Evolutionary conservation across 1,284 basidiomycete genomes (phyloP), one percentile per base, ranked within the genome.

Genomic region (Xerocomus nothofagi): DNA sequence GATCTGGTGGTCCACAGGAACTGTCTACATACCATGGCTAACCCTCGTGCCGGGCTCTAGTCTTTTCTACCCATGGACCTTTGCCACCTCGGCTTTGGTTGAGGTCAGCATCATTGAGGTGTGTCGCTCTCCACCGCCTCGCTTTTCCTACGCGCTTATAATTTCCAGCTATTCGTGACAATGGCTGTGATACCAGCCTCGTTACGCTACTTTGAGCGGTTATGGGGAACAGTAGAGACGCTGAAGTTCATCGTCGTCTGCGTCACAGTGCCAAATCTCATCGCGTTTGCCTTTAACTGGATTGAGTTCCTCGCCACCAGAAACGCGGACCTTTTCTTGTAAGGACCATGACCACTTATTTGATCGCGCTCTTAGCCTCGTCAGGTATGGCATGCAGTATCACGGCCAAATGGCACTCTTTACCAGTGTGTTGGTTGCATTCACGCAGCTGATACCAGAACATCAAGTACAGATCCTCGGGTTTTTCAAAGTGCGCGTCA

Each of bases 371-470:
- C 57, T 54, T 30, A 55, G 40, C 34, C 41, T 57, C 33, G 31
- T 50, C 46, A 95, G 93, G 32, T 93, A 90, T 68, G 91, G 86
- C 23, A 85, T 91, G 74, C 80, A 84, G 41, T 98, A 95, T 68
- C 92, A 93, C 63, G 96, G 96, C 23, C 84, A 95, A 68, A 91
- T 91, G 77, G 90, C 92, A 3, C 74, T 99, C n/a, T 92, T 97
- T 63, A 86, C 86, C 41, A 91, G 84, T 4, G 80, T 96, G 57
- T 78, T 99, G 32, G 96, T 99, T 47, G 96, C 94, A 10, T 97
- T 98, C 71, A 98, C 94, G 2, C 96, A 99, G 68, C 73, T 97
- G 49, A 98, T 98, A 58, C 96, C 97, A 23, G 96, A 99, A 68
- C 94, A 99, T 62, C 95, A 98, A 69, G 86, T 99, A 6, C 96